Percentiles rank a stretch among this genome's conserved stretches.
phyloP scores from a whole-genome alignment of 495 filamentous ascomycete genomes.

The Parachaetomium inaequale region DNA sequence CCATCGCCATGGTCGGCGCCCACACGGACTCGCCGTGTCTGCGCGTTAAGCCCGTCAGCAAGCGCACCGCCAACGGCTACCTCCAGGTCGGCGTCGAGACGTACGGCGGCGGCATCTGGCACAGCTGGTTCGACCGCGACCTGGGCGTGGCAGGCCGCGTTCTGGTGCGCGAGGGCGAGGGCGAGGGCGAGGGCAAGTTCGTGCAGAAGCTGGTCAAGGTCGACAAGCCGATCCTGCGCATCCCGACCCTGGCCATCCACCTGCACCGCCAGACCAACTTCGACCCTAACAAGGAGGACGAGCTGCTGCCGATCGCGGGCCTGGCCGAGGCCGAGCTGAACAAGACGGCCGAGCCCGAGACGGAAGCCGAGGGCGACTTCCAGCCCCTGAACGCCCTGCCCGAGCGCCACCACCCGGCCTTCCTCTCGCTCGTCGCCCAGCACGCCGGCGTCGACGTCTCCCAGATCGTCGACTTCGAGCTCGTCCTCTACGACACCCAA shows the following conservation, averaged over 20 bases:
- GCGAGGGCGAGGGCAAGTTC: slow-evolving; percentile 66
- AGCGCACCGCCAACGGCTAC: slow-evolving; percentile 79
- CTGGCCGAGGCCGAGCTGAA: slow-evolving; percentile 85
- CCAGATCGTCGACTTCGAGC: slow-evolving; percentile 88
- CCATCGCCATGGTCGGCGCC: slow-evolving; percentile 91
- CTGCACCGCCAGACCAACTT: slow-evolving; percentile 81
- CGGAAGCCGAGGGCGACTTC: slow-evolving; percentile 50
- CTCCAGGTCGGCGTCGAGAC: slow-evolving; percentile 94
- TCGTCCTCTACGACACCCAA: slow-evolving; percentile 94
- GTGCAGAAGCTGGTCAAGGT: slow-evolving; percentile 85
- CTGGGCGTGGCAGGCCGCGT: slow-evolving; percentile 85
- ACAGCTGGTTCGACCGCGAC: slow-evolving; percentile 93
- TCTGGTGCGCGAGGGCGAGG: slow-evolving; percentile 67
- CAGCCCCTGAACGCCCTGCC: slow-evolving; percentile 69
- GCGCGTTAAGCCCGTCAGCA: slow-evolving; percentile 89
- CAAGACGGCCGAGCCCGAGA: slow-evolving; percentile 44
- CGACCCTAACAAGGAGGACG: slow-evolving; percentile 92
- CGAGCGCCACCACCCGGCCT: slow-evolving; percentile 83
- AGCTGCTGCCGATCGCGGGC: slow-evolving; percentile 90
- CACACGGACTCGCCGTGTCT: slow-evolving; percentile 94
- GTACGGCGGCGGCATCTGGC: slow-evolving; percentile 85
- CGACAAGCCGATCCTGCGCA: slow-evolving; percentile 82
- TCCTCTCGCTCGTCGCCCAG: slow-evolving; percentile 81
- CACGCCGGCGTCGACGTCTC: slow-evolving; percentile 64
- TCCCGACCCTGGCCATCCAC: slow-evolving; percentile 91